Base-by-base conservation (phyloP, 306 rosid species). In the Quercus robur region DNA sequence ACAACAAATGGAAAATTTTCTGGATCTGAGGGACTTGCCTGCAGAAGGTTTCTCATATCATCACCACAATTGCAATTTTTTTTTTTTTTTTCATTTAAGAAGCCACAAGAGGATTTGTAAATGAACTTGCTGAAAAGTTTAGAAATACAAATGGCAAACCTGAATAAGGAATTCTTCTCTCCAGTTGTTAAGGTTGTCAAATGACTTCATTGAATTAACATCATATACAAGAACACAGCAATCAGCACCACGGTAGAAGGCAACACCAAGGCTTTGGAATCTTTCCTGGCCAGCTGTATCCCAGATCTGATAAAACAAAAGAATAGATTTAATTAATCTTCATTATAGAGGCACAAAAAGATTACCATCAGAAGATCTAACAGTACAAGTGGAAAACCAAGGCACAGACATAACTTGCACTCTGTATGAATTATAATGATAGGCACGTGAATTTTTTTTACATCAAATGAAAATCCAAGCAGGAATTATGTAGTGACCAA, bases 201-300 rank as follows among this genome's bases (percentile, higher is more conserved):
- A 96, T 28, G 99, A 96, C 79, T 96, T 96, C 98, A 88, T 88
- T 23, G 97, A 91, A 87, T 93, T 96, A 73, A 96, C 99, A 83
- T 96, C 99, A 79, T 96, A 96, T 68, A 96, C 99, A 72, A 96
- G 98, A 81, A 96, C 99, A 78, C 98, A 96, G 83, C 99, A 96
- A 90, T 96, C 99, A 76, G 99, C 99, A 74, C 99, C 99, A 71
- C 99, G 92, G 64, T 96, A 96, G 84, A 96, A 96, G 85, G 99
- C 99, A 84, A 96, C 99, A 69, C 99, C 99, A 20, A 96, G 94
- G 87, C 98, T 96, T 84, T 96, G 99, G 77, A 96, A 96, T 81
- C 99, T 89, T 81, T 96, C 99, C 86, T 96, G 99, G 76, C 99
- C 99, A 82, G 99, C 99, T 30, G 99, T 96, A 88, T 96, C 99